phyloP scores from a whole-genome alignment of 352 stramenopile species.

The Lagenidium giganteum region DNA sequence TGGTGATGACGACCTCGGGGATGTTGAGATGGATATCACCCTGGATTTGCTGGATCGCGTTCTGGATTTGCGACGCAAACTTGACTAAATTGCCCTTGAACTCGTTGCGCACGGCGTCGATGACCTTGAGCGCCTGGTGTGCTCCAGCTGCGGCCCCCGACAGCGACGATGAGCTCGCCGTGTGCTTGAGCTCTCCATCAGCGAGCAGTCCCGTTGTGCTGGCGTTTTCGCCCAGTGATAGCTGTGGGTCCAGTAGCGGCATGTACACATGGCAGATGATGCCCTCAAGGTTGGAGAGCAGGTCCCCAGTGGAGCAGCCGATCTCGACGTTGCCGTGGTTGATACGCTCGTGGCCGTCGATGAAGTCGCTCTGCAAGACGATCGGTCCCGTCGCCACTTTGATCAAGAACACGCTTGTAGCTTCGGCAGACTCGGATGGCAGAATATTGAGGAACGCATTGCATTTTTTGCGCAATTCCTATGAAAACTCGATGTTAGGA shows the following conservation, averaged over 20 bases:
- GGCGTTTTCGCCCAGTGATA: conserved; percentile 27
- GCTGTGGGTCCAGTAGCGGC: conserved; percentile 76
- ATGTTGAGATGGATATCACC: conserved; percentile 93
- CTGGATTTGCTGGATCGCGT: conserved; percentile 92
- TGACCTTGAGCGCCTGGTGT: conserved; percentile 70
- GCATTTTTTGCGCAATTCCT: conserved; percentile 49
- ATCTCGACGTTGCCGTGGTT: conserved; percentile 75
- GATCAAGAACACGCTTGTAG: conserved; percentile 73
- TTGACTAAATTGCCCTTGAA: conserved; percentile 90
- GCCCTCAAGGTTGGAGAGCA: conserved; percentile 79
- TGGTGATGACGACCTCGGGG: conserved; percentile 87
- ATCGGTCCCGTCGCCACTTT: conserved; percentile 58
- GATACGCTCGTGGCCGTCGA: conserved; percentile 35
- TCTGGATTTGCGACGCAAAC: conserved; percentile 90
- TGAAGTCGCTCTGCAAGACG: conserved; percentile 22
- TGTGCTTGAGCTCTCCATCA: too few relatives aligned
- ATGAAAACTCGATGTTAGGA: too few relatives aligned
- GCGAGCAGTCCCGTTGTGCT: conserved; percentile 6
- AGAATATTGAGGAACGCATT: conserved; percentile 68
- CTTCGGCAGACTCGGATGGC: conserved; percentile 49
- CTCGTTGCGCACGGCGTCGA: conserved; percentile 81
- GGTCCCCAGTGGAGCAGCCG: conserved; percentile 79
- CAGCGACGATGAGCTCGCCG: not conserved
- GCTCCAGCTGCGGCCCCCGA: conserved; percentile 7
- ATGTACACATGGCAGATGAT: conserved; percentile 89